phyloP scores from a whole-genome alignment of 2,329 filamentous ascomycete species.

The Botrytis byssoidea region DNA sequence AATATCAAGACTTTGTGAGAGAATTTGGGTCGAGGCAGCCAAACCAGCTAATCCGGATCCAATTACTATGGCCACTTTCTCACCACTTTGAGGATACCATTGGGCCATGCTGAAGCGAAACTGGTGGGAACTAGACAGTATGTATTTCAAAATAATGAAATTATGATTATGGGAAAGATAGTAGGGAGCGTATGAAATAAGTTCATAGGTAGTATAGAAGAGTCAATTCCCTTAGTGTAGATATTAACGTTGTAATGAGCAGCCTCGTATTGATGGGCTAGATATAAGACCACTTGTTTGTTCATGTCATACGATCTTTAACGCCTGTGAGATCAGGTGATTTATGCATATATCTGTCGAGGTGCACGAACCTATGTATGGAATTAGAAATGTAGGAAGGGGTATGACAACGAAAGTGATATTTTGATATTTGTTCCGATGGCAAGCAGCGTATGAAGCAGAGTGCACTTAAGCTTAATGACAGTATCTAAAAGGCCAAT shows the following conservation, averaged over 20 bases:
- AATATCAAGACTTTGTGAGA: slow-evolving; percentile 46
- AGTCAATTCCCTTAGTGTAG: not conserved
- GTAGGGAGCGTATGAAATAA: not conserved
- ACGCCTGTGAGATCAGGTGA: not conserved
- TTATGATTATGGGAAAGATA: not conserved
- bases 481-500: not conserved
- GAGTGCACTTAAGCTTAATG: not conserved
- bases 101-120: not conserved
- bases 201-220: not conserved
- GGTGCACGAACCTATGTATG: not conserved
- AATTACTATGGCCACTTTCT: slow-evolving; percentile 53
- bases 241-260: not conserved
- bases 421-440: not conserved
- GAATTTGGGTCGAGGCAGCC: slow-evolving; percentile 56
- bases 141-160: not conserved
- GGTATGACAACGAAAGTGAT: not conserved
- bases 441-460: not conserved
- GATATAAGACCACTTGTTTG: slow-evolving; percentile 2
- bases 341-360: not conserved
- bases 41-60: slow-evolving; percentile 65
- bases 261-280: not conserved
- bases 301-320: slow-evolving; percentile 4
- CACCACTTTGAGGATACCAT: not conserved
- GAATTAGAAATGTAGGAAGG: not conserved
- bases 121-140: not conserved